Base-by-base conservation (phyloP, 257 asterid genomes). In the Euphrasia confusa region DNA sequence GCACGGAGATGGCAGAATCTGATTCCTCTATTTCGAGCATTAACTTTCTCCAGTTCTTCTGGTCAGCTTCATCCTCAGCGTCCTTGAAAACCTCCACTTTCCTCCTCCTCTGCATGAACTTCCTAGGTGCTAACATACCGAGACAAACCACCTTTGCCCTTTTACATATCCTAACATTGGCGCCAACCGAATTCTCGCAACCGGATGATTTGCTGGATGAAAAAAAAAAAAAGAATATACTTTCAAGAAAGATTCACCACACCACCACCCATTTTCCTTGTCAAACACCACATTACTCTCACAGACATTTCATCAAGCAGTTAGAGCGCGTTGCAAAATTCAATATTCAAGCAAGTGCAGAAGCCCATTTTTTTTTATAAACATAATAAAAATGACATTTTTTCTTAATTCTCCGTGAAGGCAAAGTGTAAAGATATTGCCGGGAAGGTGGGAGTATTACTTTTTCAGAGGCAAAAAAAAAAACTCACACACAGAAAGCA, bases 121-220 rank as follows among this genome's bases (percentile, higher is more conserved):
- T 93, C 67, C 99, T 79, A 7, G 99, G 99, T 15, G 92, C 77
- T 71, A 93, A 63, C 95, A 93, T 93, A 37, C 97, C 89, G 54
- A 80, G 76, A 71, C 97, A 89, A 27, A 89, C 92, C 28, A 93
- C 85, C 77, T 81, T 70, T 21, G 71, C 78, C 79, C 89, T 84
- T 75, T 59, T 80, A 68, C 72, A 60, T 62, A 78, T 72, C 76
- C 72, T 78, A 60, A 69, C 58, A 68, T 80, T 88, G 54, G 74
- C 74, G 58, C 73, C 74, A 65, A 73, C 28, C 10, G 66, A 69
- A 61, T 65, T 81, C 71, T 73, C 80, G 71, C 79, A 58, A 57
- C 80, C 66, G 59, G 50, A 66, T 3, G 85, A 77, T 62, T 81
- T 81, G 71, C 98, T 91, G 37, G 4, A 14, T 21, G 49, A 7